phyloP scores from a whole-genome alignment of 176 grass and related monocot genomes.

The Metroxylon sagu region DNA sequence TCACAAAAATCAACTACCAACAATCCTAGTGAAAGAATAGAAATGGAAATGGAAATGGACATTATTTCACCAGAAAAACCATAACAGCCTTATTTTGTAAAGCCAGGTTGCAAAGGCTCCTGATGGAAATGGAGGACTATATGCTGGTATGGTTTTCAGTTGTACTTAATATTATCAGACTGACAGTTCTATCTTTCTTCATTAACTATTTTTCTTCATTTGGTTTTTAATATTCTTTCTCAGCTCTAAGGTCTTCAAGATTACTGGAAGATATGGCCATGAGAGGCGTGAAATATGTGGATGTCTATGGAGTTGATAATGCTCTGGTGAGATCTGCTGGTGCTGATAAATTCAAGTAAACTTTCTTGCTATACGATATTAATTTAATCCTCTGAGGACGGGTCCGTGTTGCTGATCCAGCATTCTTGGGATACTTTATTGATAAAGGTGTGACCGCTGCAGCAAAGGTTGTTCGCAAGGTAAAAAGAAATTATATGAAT shows the following conservation, averaged over 20 bases:
- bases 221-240: neutral
- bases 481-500: conserved; percentile 14
- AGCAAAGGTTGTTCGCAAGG: conserved; percentile 93
- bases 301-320: too few species aligned
- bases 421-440: conserved; percentile 94
- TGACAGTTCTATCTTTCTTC: too few species aligned
- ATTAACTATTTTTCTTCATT: too few species aligned
- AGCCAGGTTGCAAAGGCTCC: conserved; percentile 87
- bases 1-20: too few species aligned
- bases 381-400: conserved; percentile 27
- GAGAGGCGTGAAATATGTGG: too few species aligned
- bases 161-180: too few species aligned
- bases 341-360: neutral
- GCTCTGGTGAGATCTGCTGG: conserved; percentile 6
- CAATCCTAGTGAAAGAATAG: too few species aligned
- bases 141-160: conserved; percentile 47
- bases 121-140: conserved; percentile 98
- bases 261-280: too few species aligned
- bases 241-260: too few species aligned
- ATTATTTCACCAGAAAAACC: too few species aligned
- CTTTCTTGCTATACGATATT: conserved; percentile 8
- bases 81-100: conserved; percentile 14
- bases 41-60: too few species aligned
- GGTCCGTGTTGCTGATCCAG: conserved; percentile 94
- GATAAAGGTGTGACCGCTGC: conserved; percentile 80